Percentiles rank a stretch among this genome's conserved stretches.
Evolutionary conservation across 257 asterid genomes (phyloP).

Genomic region (Penstemon eatonii): DNA sequence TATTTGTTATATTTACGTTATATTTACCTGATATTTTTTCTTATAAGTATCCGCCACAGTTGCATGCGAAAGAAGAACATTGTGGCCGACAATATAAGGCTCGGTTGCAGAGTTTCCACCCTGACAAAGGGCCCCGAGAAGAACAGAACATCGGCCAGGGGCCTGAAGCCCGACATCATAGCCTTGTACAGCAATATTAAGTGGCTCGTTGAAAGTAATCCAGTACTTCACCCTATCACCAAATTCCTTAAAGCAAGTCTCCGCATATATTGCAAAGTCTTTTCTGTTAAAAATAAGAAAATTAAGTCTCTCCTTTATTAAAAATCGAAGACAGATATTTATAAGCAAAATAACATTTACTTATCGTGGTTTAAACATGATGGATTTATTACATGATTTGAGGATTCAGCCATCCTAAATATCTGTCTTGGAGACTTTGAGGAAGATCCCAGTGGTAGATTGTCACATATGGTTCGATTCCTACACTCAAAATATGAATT

Average conservation of each 20-base stretch:
- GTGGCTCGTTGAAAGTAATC: conserved; percentile 96
- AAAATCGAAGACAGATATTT: too few relatives aligned
- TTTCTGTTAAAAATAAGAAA: conserved; percentile 37
- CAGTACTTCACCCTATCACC: conserved; percentile 91
- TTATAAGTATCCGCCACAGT: conserved; percentile 53
- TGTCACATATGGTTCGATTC: conserved; percentile 86
- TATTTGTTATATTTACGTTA: conserved; percentile 29
- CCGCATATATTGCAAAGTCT: conserved; percentile 70
- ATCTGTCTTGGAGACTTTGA: conserved; percentile 67
- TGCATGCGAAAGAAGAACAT: conserved; percentile 67
- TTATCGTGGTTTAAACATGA: too few relatives aligned
- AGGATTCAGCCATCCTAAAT: conserved; percentile 70
- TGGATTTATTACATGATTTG: conserved; percentile 52
- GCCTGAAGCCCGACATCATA: conserved; percentile 77
- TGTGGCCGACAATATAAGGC: conserved; percentile 77
- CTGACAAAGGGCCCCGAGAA: conserved; percentile 50
- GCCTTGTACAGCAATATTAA: conserved; percentile 69
- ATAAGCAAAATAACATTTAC: too few relatives aligned
- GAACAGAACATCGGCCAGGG: conserved; percentile 74
- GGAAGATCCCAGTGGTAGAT: conserved; percentile 96
- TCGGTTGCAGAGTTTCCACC: conserved; percentile 82
- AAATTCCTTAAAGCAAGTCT: conserved; percentile 73
- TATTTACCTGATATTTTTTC: conserved; percentile 59
- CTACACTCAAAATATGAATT: conserved; percentile 29
- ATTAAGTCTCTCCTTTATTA: too few relatives aligned